These are phyloP conservation scores for Aspergillus sparsus DNA, from an alignment of 495 filamentous ascomycete genomes.

Conservation along the genomic window DNA sequence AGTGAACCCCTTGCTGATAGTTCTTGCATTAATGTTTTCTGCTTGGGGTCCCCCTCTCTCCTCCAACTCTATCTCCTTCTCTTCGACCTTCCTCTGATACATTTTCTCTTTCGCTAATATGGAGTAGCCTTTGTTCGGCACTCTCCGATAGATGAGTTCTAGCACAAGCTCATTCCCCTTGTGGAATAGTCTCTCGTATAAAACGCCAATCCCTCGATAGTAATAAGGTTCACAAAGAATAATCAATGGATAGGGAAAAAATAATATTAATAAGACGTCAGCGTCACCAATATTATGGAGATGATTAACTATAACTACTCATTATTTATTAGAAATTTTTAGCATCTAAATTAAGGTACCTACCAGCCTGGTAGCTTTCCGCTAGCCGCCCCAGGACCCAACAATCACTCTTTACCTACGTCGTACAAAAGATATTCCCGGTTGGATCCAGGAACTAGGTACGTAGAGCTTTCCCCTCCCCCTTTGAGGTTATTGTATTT, in stretches of 20 bases:
- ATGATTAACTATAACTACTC: not conserved
- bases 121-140: constrained; percentile 14
- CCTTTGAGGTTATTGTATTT: no score
- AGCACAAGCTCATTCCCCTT: not conserved
- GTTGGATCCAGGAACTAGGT: constrained; percentile 3
- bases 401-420: not conserved
- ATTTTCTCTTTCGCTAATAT: constrained; percentile 5
- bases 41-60: constrained; percentile 4
- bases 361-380: constrained; percentile 1
- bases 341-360: not conserved
- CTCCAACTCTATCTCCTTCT: not conserved
- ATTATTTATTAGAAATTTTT: not conserved
- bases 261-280: not conserved
- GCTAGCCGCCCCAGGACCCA: not conserved
- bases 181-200: not conserved
- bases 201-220: not conserved
- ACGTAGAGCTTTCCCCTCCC: not conserved
- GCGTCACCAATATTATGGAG: not conserved
- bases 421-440: constrained; percentile 4
- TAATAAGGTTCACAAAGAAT: no score
- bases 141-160: not conserved
- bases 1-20: constrained; percentile 1
- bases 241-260: not conserved
- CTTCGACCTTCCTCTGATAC: not conserved
- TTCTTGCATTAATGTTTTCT: constrained; percentile 11